Evolutionary conservation across 2,329 filamentous ascomycete species (phyloP).

Genomic region (Alternaria sp.): DNA sequence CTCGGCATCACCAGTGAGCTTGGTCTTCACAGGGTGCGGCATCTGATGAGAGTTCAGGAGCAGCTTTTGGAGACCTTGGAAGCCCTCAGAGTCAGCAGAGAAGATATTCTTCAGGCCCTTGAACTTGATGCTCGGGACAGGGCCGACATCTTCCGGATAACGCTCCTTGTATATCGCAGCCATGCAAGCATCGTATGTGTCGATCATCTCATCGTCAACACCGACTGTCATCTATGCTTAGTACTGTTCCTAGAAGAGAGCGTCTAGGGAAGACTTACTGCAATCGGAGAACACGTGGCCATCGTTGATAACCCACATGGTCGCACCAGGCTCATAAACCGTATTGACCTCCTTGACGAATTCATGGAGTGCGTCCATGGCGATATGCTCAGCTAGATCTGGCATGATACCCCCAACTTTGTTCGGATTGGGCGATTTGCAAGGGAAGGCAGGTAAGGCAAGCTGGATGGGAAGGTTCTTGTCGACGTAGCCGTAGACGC

Average conservation of each 20-base stretch:
- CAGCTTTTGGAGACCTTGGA: slow-evolving; percentile 24
- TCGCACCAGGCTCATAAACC: slow-evolving; percentile 53
- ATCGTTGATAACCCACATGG: slow-evolving; percentile 56
- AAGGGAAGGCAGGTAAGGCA: slow-evolving; percentile 66
- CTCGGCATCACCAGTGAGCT: slow-evolving; percentile 39
- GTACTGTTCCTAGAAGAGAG: not conserved
- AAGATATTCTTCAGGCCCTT: slow-evolving; percentile 43
- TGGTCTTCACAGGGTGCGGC: slow-evolving; percentile 42
- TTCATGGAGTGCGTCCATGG: slow-evolving; percentile 51
- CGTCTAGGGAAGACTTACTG: slow-evolving; percentile 36
- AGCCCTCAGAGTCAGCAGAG: slow-evolving; percentile 30
- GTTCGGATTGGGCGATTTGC: slow-evolving; percentile 66
- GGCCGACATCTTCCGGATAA: slow-evolving; percentile 26
- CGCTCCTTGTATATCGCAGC: slow-evolving; percentile 49
- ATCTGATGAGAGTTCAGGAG: slow-evolving; percentile 30
- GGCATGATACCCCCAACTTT: slow-evolving; percentile 63
- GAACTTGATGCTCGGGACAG: slow-evolving; percentile 29
- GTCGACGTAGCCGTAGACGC: slow-evolving; percentile 39
- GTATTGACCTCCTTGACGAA: slow-evolving; percentile 52
- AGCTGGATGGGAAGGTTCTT: slow-evolving; percentile 37
- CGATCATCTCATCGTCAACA: slow-evolving; percentile 50
- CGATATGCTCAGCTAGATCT: slow-evolving; percentile 55
- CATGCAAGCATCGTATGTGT: slow-evolving; percentile 48
- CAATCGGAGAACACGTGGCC: slow-evolving; percentile 55
- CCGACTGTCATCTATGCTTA: slow-evolving; percentile 44